Base-by-base conservation (phyloP, 805 yeast species). In the Sungouiozyma intestinalis region DNA sequence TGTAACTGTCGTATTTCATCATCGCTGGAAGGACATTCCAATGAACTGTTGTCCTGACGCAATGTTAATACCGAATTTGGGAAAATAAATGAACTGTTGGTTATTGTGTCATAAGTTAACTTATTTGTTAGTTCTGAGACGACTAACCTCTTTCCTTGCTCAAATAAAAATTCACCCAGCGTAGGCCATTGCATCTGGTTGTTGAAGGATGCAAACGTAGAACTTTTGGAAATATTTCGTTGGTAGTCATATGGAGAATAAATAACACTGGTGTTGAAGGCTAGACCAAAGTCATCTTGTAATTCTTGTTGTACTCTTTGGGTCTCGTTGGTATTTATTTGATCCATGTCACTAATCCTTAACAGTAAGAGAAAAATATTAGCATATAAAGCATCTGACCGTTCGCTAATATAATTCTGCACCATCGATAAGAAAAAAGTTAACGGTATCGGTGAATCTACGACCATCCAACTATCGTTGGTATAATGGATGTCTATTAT, bases 401-500 rank as follows among this genome's bases (percentile, higher is more conserved):
- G 72, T 3, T 45, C 54, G 0, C 32, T 33, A 3, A 74, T 45
- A 49, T 66, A 76, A 0, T 38, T 38, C 24, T 60, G 42, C 1
- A 78, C 35, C 0, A 54, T 48, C 0, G 39, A 13, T 1, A 67
- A 40, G 1, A 73, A 45, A 2, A 53, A 45, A 1, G 48, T n/a
- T 16, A 68, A 45, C 0, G 44, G 39, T 1, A 64, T 34, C 3
- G 50, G 48, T 0, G 62, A 50, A 35, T 43, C 41, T 3, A 33
- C 43, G 24, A 50, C 40, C 42, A 24, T 40, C 53, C 48, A 55
- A 3, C 67, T 59, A 35, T 60, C 50, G 39, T 72, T 74, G 50
- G 73, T 74, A 68, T 76, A 73, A 55, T 77, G 79, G 20, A 79
- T 42, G 51, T 81, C 84, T 3, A 79, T 40, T 41, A 64, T 58